Base-by-base conservation (phyloP, 2,329 filamentous ascomycete genomes). In the Scopulariopsis brevicaulis region DNA sequence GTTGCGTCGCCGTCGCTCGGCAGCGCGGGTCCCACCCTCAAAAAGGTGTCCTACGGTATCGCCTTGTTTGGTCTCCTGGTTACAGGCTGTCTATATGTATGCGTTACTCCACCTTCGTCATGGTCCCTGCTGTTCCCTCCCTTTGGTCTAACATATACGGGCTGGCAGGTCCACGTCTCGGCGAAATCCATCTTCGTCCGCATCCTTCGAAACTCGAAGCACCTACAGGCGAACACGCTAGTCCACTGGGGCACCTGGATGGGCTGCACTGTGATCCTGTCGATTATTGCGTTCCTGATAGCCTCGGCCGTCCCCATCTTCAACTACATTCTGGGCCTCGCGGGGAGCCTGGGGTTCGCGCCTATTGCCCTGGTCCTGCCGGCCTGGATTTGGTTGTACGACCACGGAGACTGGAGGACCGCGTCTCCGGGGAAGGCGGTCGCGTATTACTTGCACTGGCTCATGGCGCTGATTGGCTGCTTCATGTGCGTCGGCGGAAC, bases 261-360 rank as follows among this genome's bases (percentile, higher is more conserved):
- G n/a, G 28, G 43, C 18, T 52, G 46, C 46, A 60, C 48, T 18
- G 5, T 59, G 3, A 18, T 22, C 32, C 53, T 59, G 5, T 54
- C 35, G 7, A 14, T 54, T 8, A 20, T 59, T 37, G 57, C 48
- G 4, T 59, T 59, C 54, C 55, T 60, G 32, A 35, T 60, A n/a
- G 57, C 59, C 11, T 35, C 53, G 25, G 57, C 59, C 14, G 54
- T 60, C 14, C 59, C 57, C 8, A 59, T 60, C 8, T 46, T 60
- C 60, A 70, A 70, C 61, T 70, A 69, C 52, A 63, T 71, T 1
- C 62, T 71, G 4, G 68, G 64, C 12, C 62, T 71, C 18, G 66
- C 67, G 2, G 68, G 66, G 1, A 62, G 65, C 1, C 53, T 69
- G 4, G 68, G 66, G 40, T 67, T 66, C 53, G 67, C 67, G 0